Base-by-base conservation (phyloP, 2,329 filamentous ascomycete genomes). In the Ophiocordyceps robertsii region DNA sequence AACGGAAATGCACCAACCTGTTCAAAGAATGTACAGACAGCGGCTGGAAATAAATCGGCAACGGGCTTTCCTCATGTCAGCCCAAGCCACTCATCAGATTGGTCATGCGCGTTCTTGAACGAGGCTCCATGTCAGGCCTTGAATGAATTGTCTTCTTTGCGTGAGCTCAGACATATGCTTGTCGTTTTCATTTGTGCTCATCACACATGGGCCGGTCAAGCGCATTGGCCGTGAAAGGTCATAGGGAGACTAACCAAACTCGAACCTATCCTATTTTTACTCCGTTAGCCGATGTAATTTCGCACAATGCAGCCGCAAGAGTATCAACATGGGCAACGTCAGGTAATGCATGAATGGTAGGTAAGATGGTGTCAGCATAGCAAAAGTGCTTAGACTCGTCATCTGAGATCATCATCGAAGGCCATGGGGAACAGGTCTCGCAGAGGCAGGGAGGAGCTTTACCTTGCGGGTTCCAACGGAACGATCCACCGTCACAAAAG, bases 101-200 rank as follows among this genome's bases (percentile, higher is more conserved):
- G 9, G 14, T 8, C 37, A 38, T 29, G 11, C 19, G 10, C 33
- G 33, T 14, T 38, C 7, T 2, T 38, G 13, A 29, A 14, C 17
- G 19, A 17, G 33, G 27, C 40, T 9, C 21, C 12, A 29, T 17
- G 3, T 29, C 29, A 49, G 51, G 33, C n/a, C 3, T 27, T 53
- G 48, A 60, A 63, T 59, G 56, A 55, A 48, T 58, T 63, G 49
- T 66, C 63, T 54, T 66, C 63, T 56, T 61, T 47, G 64, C 63
- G 69, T 60, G 60, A 72, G 78, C 87, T 93, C 81, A 74, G 87
- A 93, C 86, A 93, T 93, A 93, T 93, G 86, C 86, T 93, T 93
- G 87, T 93, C 86, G 77, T 37, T 79, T 75, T 73, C 69, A 72
- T 76, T 82, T 87, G 77, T 72, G 63, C 74, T 92, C 85, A 92